Conservation (phyloP, 2,329 filamentous ascomycete genomes). For the Colletotrichum incanum region DNA sequence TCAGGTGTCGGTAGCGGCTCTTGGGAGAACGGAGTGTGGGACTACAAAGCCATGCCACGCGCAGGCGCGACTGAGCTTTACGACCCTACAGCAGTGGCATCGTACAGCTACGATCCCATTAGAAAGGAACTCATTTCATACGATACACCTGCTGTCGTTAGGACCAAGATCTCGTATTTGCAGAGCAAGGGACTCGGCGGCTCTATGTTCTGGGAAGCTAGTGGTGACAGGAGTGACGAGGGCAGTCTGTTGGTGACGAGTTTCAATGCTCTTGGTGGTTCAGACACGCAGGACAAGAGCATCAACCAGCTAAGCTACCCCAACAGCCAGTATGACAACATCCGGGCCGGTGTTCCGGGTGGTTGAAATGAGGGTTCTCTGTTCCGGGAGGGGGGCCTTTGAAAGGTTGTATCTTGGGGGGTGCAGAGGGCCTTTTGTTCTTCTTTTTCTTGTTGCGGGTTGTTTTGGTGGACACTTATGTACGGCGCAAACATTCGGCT, state of each 20-base stretch:
- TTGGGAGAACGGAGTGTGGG: constrained; percentile 76
- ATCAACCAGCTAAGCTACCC: constrained; percentile 71
- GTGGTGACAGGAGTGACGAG: constrained; percentile 70
- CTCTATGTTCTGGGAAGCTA: constrained; percentile 89
- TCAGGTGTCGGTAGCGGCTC: constrained; percentile 74
- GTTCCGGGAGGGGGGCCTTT: too few species aligned
- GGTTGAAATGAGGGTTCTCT: not conserved
- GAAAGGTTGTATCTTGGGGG: not conserved
- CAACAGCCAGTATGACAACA: constrained; percentile 71
- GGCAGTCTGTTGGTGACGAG: constrained; percentile 68
- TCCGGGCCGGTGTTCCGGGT: constrained; percentile 49
- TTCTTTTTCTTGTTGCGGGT: not conserved
- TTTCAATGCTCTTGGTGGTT: constrained; percentile 48
- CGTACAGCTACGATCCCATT: constrained; percentile 77
- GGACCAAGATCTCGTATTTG: constrained; percentile 77
- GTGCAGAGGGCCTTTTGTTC: not conserved
- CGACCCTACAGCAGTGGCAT: constrained; percentile 73
- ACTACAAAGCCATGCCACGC: constrained; percentile 80
- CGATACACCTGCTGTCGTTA: constrained; percentile 72
- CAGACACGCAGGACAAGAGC: constrained; percentile 62
- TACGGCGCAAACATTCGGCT: not conserved
- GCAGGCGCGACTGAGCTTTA: constrained; percentile 69
- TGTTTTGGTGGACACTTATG: too few species aligned
- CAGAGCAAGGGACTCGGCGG: constrained; percentile 75
- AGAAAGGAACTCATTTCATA: constrained; percentile 79